phyloP scores from a whole-genome alignment of 345 rosid genomes.

The Noccaea caerulescens region DNA sequence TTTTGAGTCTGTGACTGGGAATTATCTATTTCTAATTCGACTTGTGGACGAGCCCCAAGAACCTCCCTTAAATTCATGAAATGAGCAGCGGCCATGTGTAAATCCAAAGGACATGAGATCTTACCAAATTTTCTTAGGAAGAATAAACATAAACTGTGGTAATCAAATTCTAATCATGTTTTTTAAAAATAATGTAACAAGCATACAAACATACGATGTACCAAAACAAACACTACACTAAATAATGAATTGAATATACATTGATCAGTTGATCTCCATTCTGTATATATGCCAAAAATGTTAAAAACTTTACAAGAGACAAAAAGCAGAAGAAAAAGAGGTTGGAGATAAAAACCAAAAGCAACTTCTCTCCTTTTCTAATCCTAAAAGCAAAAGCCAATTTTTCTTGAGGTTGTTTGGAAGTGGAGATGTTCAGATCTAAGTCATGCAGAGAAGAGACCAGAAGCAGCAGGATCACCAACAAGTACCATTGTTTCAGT shows the following conservation, averaged over 20 bases:
- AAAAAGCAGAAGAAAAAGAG: conserved; percentile 49
- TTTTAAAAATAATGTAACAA: not conserved
- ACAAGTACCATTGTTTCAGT: conserved; percentile 34
- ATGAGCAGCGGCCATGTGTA: conserved; percentile 32
- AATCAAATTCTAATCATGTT: not conserved
- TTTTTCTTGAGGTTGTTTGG: conserved; percentile 28
- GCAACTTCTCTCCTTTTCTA: conserved; percentile 44
- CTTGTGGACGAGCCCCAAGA: not conserved
- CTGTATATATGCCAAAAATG: conserved; percentile 23
- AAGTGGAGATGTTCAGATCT: conserved; percentile 42
- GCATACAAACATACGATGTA: conserved; percentile 8
- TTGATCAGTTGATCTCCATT: not conserved
- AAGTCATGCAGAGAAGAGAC: conserved; percentile 48
- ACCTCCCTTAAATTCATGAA: conserved; percentile 12
- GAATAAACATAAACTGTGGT: conserved; percentile 17
- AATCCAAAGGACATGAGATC: conserved; percentile 33
- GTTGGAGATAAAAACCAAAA: conserved; percentile 61
- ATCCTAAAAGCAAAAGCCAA: conserved; percentile 42
- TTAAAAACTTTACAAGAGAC: conserved; percentile 45
- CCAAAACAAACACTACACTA: not conserved
- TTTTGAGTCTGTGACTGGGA: not conserved
- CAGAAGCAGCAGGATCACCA: conserved; percentile 28
- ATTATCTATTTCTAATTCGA: not conserved
- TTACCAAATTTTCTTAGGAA: conserved; percentile 37
- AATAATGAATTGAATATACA: not conserved